A percentile compares a stretch with the other conserved stretches of the same genome.
These are phyloP conservation scores for Populus hybrid DNA, from an alignment of 441 rosid species.

Conservation along the genomic window DNA sequence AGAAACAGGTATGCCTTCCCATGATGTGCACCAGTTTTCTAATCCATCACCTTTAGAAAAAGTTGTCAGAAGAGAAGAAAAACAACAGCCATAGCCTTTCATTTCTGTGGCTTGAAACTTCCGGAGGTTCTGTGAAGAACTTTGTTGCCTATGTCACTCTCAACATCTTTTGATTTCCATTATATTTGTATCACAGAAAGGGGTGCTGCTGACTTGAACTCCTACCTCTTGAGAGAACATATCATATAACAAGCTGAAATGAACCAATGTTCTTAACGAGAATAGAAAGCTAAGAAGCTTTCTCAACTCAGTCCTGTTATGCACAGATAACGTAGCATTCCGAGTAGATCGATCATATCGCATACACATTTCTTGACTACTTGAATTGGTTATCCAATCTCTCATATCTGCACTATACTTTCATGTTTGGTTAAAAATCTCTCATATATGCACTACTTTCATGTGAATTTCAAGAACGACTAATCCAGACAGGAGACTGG, in stretches of 20 bases:
- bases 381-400: too few species aligned
- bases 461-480: not conserved
- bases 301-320: not conserved
- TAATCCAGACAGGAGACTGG: not conserved
- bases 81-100: slow-evolving; percentile 15
- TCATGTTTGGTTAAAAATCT: too few species aligned
- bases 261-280: not conserved
- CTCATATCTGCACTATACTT: too few species aligned
- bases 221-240: not conserved
- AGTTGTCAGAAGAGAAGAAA: not conserved
- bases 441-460: not conserved
- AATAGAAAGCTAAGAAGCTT: not conserved
- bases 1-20: not conserved
- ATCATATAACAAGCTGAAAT: not conserved
- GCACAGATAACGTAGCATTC: not conserved
- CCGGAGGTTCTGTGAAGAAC: slow-evolving; percentile 9
- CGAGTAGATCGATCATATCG: not conserved
- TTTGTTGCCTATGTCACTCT: slow-evolving; percentile 11
- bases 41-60: not conserved
- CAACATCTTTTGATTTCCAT: not conserved
- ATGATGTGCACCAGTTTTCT: not conserved
- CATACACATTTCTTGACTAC: not conserved
- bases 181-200: not conserved
- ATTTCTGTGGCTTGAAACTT: slow-evolving; percentile 9
- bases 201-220: not conserved